Evolutionary conservation across 306 rosid species (phyloP), one percentile per base, ranked within the genome.

Genomic region (Pyrus pyrifolia): DNA sequence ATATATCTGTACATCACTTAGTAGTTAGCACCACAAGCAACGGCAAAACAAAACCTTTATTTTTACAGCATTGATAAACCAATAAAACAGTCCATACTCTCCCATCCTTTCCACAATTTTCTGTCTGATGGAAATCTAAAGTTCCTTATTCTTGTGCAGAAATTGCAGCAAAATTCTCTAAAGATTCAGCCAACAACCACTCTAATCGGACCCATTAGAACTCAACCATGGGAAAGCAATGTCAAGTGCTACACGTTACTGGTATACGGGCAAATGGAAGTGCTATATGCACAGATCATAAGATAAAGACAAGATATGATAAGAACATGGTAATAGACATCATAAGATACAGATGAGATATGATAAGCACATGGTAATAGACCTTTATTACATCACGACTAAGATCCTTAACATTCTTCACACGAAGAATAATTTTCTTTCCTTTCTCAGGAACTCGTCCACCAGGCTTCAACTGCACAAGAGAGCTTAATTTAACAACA

Each of bases 311-410:
- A 11, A 51, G 51, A 71, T 55, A 53, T 27, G 19, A 64, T 23
- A 9, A 38, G 55, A 30, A 62, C 51, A 52, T 55, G 22, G 63
- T 21, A 3, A 79, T 8, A 70, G 7, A 52, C 46, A 71, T 31
- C 11, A 53, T 55, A 15, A n/a, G 44, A 57, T 57, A 11, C 42
- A 38, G 55, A 38, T 0, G 29, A 62, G 51, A 66, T 55, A 53
- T 27, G 13, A 64, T 19, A 22, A 40, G 61, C 31, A 62, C 51
- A 52, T 35, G 27, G 69, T 21, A 1, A 79, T 89, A 70, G 31
- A 95, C 98, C 97, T 95, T 95, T 83, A 95, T 95, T 76, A 95
- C 88, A 82, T 95, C 98, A 58, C 97, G 98, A 77, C 95, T 87
- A 61, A 95, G 86, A 83, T 95, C 98, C 4, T 79, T 85, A 45